Conservation (phyloP, 176 grass and related monocot species). For the Juncus effusus region DNA sequence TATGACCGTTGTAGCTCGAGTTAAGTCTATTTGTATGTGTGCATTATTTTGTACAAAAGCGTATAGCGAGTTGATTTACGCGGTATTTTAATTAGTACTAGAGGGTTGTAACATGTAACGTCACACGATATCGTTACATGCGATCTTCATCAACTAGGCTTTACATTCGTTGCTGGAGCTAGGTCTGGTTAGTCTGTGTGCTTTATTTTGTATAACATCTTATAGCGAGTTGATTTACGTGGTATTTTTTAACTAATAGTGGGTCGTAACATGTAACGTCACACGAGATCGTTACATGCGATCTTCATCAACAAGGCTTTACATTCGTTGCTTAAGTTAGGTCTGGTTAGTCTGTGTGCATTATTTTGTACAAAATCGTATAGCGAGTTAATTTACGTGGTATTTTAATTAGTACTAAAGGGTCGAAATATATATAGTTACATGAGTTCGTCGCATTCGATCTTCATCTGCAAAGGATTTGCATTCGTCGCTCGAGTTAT, state of each 20-base stretch:
- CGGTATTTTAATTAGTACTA: too few relatives aligned
- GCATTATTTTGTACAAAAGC: neutral
- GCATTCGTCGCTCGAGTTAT: neutral
- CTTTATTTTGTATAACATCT: neutral
- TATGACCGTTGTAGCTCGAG: constrained; percentile 8
- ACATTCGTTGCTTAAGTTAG: neutral
- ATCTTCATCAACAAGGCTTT: too few relatives aligned
- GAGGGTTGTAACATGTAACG: too few relatives aligned
- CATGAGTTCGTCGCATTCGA: too few relatives aligned
- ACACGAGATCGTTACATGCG: too few relatives aligned
- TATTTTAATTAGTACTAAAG: too few relatives aligned
- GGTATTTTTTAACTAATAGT: too few relatives aligned
- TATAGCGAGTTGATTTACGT: neutral
- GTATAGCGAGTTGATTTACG: neutral
- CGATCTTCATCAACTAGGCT: too few relatives aligned
- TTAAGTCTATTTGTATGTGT: neutral
- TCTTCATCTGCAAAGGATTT: too few relatives aligned
- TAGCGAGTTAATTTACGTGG: neutral
- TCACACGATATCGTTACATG: too few relatives aligned
- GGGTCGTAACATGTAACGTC: too few relatives aligned
- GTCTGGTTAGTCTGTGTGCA: neutral
- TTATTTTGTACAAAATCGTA: neutral
- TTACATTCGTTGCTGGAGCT: neutral
- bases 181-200: neutral
- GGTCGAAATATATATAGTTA: too few relatives aligned